Conservation (phyloP, 257 asterid genomes). For the Knoxia roxburghii region DNA sequence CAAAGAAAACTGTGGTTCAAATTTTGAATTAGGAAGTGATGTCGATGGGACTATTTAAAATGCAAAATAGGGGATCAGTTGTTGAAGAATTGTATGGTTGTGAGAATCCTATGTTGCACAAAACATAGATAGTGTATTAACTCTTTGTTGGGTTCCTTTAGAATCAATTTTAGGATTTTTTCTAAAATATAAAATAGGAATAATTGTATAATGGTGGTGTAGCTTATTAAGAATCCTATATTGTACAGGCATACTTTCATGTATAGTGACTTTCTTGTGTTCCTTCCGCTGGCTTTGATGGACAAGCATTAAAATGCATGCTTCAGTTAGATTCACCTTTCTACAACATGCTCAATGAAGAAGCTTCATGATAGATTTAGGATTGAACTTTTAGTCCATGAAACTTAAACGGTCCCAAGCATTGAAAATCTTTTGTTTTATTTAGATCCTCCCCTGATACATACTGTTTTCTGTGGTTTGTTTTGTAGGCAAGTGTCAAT, state of each 20-base stretch:
- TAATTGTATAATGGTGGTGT: not conserved
- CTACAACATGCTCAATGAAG: not conserved
- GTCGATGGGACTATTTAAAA: not conserved
- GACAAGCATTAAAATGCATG: not conserved
- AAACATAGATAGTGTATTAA: not conserved
- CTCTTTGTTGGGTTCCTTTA: not conserved
- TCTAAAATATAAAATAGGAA: no score
- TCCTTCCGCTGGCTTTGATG: not conserved
- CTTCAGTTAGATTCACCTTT: not conserved
- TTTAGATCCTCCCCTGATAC: not conserved
- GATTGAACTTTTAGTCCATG: not conserved
- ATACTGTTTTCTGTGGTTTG: not conserved
- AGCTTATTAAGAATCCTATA: not conserved
- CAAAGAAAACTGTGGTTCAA: not conserved
- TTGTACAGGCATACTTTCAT: not conserved
- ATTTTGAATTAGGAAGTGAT: not conserved
- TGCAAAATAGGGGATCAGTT: not conserved
- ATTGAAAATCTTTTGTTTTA: not conserved
- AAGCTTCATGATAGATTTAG: not conserved
- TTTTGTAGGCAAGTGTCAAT: slow-evolving; percentile 40
- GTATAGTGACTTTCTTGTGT: not conserved
- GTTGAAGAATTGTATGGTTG: not conserved
- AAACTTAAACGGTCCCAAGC: not conserved
- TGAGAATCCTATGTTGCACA: not conserved
- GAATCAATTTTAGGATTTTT: not conserved